Evolutionary conservation across 1,284 basidiomycete genomes (phyloP), one percentile per base, ranked within the genome.

Genomic region (Hymenochaete sp.): DNA sequence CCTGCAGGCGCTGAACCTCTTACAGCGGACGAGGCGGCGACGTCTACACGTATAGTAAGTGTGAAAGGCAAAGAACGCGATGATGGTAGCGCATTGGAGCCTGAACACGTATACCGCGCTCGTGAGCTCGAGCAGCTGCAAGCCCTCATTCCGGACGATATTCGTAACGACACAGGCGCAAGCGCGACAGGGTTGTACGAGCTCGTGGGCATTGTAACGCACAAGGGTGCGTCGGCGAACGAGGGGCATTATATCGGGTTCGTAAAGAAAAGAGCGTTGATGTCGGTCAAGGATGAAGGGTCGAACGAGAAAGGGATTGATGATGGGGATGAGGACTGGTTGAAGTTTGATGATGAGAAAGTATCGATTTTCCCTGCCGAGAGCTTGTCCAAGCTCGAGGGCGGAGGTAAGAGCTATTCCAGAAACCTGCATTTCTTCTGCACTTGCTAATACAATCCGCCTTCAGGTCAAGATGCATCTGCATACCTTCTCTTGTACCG

Each of bases 191-290:
- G 83, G 9, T 57, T 93, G 55, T 95, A 93, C 61, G 90, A 93
- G 47, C 75, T 93, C 28, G 79, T 88, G 46, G 90, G 83, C 1
- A 88, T 98, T 58, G 82, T 99, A 11, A 96, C 93, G 21, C 95
- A 98, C 73, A 98, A 98, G 62, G 96, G 96, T 13, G 81, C 92
- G 0, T 86, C 85, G 0, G 93, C 95, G 0, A 93, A 98, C 59
- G 81, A 88, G 0, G 93, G 92, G 1, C 93, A 96, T 64, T 96
- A 95, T 61, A 92, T 95, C 29, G 87, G 80, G 0, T 96, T 87
- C 68, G 88, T 83, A 38, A 87, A 84, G 69, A 84, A 81, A 68
- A 75, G 69, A 51, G 75, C 74, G 9, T 76, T 85, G 64, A 72
- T 77, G 38, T 55, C 63, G 13, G 54, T 60, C 24, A 60, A 62